These are phyloP conservation scores for Penicillium sp. DNA, from an alignment of 2,329 filamentous ascomycete genomes.

Conservation along the genomic window DNA sequence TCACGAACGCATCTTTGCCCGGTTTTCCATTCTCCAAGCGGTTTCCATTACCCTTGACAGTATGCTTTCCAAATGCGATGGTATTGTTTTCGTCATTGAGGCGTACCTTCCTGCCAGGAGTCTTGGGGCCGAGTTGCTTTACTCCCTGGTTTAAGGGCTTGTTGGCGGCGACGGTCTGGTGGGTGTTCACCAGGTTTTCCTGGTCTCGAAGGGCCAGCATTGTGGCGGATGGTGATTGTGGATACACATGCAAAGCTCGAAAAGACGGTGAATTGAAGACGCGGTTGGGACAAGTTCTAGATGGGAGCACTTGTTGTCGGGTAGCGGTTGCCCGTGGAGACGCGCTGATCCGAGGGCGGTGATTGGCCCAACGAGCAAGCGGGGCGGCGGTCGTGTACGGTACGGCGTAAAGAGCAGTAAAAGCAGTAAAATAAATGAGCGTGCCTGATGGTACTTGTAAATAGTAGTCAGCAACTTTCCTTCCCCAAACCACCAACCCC, in stretches of 20 bases:
- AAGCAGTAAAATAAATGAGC: background rate
- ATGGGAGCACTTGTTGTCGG: conserved; percentile 27
- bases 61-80: conserved; percentile 59
- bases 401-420: background rate
- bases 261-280: conserved; percentile 15
- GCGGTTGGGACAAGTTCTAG: conserved; percentile 7
- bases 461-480: conserved; percentile 10
- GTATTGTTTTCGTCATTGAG: conserved; percentile 85
- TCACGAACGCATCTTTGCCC: conserved; percentile 69
- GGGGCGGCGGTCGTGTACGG: conserved; percentile 7
- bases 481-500: conserved; percentile 22
- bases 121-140: conserved; percentile 69
- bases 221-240: conserved; percentile 26
- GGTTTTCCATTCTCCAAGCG: conserved; percentile 60
- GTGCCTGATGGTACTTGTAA: conserved; percentile 2
- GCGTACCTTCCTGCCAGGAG: conserved; percentile 76
- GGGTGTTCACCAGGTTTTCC: conserved; percentile 79
- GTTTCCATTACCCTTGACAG: conserved; percentile 56
- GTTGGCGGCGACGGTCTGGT: conserved; percentile 67
- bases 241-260: conserved; percentile 22
- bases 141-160: conserved; percentile 71
- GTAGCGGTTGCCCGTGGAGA: conserved; percentile 43
- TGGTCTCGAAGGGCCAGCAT: conserved; percentile 84
- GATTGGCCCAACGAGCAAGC: conserved; percentile 18
- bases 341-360: conserved; percentile 20